Base-by-base conservation (phyloP, 495 filamentous ascomycete species). In the Usnea hakonensis region DNA sequence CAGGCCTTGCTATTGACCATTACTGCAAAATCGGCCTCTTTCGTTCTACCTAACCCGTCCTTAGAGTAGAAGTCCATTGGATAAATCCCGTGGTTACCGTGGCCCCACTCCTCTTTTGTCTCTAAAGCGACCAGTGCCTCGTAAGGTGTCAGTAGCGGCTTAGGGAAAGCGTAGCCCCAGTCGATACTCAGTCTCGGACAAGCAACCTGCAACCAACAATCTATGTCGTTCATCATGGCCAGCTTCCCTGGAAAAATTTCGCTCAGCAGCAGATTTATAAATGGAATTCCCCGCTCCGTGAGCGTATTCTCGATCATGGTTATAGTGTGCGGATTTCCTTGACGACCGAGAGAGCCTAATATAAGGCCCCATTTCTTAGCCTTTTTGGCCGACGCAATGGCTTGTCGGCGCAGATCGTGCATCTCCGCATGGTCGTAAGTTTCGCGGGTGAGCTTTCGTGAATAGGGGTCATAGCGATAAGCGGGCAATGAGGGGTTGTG, bases 21-120 rank as follows among this genome's bases (percentile, higher is more conserved):
- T 26, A 41, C n/a, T 17, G 62, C 32, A 33, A 64, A 30, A 21
- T 62, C 57, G 5, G 36, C 73, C 44, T 79, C 79, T 72, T 76
- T 89, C 30, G 87, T 90, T 70, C 95, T 83, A 17, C 94, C 94
- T 40, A 98, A 73, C 0, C 94, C 94, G 16, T 96, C 90, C 72
- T 88, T 94, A 0, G 85, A 90, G 78, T 98, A 98, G 65, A 94
- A 98, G 74, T 97, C 92, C 94, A 98, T 98, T 7, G 90, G 90
- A 74, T 98, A 98, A n/a, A 92, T 81, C 6, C 83, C 87, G 19
- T 77, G 76, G 62, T 86, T 85, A 23, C 71, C 77, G 55, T 77
- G 77, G 14, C 83, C 81, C 93, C 93, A 96, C 57, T 85, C 85
- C 63, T 93, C 80, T 66, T 80, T 83, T 57, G 84, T 83, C 5